Conservation (phyloP, 2,329 filamentous ascomycete species). For the Alternaria triticina region DNA sequence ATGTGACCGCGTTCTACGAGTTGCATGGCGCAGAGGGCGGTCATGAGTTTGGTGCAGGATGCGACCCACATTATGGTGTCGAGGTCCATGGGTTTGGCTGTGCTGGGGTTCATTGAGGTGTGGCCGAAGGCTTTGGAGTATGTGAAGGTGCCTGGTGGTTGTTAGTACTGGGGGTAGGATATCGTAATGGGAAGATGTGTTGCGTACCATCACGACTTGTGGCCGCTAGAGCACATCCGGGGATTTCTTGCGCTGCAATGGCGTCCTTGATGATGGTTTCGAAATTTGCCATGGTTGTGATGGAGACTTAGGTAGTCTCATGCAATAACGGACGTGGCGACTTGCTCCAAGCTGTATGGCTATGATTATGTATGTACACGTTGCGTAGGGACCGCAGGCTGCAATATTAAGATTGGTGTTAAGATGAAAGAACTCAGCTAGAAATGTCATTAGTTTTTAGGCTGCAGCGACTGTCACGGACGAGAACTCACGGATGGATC, state of each 20-base stretch:
- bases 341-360: neutral
- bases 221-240: slow-evolving; percentile 32
- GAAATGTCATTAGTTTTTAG: neutral
- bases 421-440: neutral
- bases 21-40: slow-evolving; percentile 41
- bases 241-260: slow-evolving; percentile 26
- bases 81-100: slow-evolving; percentile 29
- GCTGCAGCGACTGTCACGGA: neutral
- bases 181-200: too few relatives aligned
- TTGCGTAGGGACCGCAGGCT: neutral
- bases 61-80: slow-evolving; percentile 48
- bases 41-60: slow-evolving; percentile 50
- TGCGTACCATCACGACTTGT: slow-evolving; percentile 34
- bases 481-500: neutral
- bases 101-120: slow-evolving; percentile 27
- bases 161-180: neutral
- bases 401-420: neutral
- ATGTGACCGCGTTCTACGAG: slow-evolving; percentile 44
- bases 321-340: too few relatives aligned
- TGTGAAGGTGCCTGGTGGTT: slow-evolving; percentile 39
- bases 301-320: neutral
- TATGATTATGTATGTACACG: neutral
- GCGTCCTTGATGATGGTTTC: slow-evolving; percentile 33
- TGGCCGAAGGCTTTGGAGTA: slow-evolving; percentile 48
- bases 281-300: slow-evolving; percentile 27